Evolutionary conservation across 306 rosid species (phyloP).

Genomic region (Clitoria ternatea): DNA sequence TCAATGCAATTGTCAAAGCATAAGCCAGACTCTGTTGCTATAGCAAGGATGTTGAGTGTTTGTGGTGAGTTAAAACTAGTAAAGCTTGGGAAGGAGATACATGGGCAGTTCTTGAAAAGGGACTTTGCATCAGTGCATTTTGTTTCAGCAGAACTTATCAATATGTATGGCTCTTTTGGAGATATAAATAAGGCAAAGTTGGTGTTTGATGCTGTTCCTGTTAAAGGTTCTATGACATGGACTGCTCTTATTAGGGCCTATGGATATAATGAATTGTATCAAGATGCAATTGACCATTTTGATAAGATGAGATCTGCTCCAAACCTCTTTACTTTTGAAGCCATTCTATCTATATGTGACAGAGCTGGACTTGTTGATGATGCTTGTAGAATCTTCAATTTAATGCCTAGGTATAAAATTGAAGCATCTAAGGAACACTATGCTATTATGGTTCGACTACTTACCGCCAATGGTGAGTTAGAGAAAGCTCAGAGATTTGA

Average conservation of each 20-base stretch:
- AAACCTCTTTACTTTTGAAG: constrained; percentile 60
- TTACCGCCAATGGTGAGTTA: constrained; percentile 47
- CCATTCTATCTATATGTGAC: constrained; percentile 56
- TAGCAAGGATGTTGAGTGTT: constrained; percentile 53
- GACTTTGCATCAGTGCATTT: constrained; percentile 45
- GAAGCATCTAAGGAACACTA: constrained; percentile 53
- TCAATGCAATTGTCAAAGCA: constrained; percentile 63
- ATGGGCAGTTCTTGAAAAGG: constrained; percentile 65
- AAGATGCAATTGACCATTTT: constrained; percentile 54
- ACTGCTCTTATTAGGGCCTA: constrained; percentile 72
- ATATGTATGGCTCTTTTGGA: constrained; percentile 63
- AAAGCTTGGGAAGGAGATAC: constrained; percentile 76
- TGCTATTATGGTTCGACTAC: constrained; percentile 46
- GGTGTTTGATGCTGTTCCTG: constrained; percentile 47
- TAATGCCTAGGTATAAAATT: constrained; percentile 53
- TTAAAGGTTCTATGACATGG: constrained; percentile 79
- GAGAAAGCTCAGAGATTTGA: constrained; percentile 58
- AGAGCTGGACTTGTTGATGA: constrained; percentile 65
- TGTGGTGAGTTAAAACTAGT: constrained; percentile 45
- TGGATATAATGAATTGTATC: constrained; percentile 43
- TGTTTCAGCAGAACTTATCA: constrained; percentile 60
- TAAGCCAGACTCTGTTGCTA: constrained; percentile 64
- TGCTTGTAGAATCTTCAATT: constrained; percentile 50
- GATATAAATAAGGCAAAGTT: constrained; percentile 41
- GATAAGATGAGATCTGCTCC: constrained; percentile 54